phyloP scores from a whole-genome alignment of 2,329 filamentous ascomycete species.

The Sclerotiophoma versabilis region DNA sequence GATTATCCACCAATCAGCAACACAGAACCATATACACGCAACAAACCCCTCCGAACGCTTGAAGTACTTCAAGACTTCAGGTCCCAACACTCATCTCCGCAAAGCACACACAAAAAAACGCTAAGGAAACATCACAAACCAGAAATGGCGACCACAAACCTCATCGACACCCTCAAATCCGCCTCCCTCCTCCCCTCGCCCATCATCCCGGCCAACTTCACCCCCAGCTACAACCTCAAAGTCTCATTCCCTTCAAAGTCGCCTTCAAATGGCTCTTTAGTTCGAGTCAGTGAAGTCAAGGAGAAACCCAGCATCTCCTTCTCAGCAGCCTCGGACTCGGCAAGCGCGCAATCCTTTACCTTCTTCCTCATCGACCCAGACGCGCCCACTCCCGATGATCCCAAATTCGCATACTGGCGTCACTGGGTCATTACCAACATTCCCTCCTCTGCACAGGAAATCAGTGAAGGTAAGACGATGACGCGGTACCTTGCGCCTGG shows the following conservation, averaged over 20 bases:
- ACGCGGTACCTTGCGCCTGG: conserved; percentile 45
- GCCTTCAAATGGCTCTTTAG: conserved; percentile 35
- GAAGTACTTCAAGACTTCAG: conserved; percentile 1
- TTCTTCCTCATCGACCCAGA: conserved; percentile 63
- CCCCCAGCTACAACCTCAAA: conserved; percentile 51
- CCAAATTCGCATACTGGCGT: conserved; percentile 63
- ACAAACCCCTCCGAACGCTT: conserved; percentile 12
- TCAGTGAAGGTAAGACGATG: conserved; percentile 29
- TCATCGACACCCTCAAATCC: conserved; percentile 33
- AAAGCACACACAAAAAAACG: neutral
- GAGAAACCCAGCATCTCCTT: conserved; percentile 25
- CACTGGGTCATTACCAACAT: conserved; percentile 58
- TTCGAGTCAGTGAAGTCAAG: conserved; percentile 46
- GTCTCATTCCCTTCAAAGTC: conserved; percentile 43
- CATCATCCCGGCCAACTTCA: conserved; percentile 55
- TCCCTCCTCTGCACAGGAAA: neutral
- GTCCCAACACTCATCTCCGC: neutral
- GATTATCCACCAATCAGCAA: conserved; percentile 22
- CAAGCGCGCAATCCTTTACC: conserved; percentile 48
- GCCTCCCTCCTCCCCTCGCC: conserved; percentile 40
- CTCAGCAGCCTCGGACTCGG: conserved; percentile 37
- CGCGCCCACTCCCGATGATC: conserved; percentile 63
- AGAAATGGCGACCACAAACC: conserved; percentile 14
- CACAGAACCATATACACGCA: neutral
- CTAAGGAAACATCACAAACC: neutral